A percentile compares a stretch with the other conserved stretches of the same genome.
Evolutionary conservation across 1,284 basidiomycete genomes (phyloP).

Genomic region (Sparassis latifolia): DNA sequence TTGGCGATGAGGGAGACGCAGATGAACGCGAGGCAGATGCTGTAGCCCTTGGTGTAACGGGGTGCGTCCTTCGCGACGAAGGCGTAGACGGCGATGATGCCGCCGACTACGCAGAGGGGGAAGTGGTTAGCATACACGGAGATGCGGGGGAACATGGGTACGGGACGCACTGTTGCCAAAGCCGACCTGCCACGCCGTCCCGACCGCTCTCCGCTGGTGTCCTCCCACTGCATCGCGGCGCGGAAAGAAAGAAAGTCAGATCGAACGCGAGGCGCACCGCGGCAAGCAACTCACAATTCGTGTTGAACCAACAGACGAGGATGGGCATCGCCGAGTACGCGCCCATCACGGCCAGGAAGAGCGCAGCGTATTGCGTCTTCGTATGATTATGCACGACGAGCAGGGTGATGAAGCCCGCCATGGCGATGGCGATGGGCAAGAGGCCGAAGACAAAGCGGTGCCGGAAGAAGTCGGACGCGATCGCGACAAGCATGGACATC

Average conservation of each 20-base stretch:
- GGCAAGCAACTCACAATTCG: slow-evolving; percentile 18
- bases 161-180: slow-evolving; percentile 22
- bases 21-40: slow-evolving; percentile 24
- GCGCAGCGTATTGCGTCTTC: slow-evolving; percentile 25
- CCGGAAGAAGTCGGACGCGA: slow-evolving; percentile 19
- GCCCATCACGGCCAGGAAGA: slow-evolving; percentile 26
- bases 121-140: too few relatives aligned
- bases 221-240: slow-evolving; percentile 18
- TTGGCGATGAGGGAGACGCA: slow-evolving; percentile 20
- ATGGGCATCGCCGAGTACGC: slow-evolving; percentile 26
- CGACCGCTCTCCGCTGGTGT: slow-evolving; percentile 22
- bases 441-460: slow-evolving; percentile 25
- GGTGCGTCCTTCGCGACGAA: slow-evolving; percentile 27
- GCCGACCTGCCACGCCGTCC: slow-evolving; percentile 25
- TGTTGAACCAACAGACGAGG: slow-evolving; percentile 28
- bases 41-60: slow-evolving; percentile 24
- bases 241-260: background rate
- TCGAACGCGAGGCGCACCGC: background rate
- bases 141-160: too few relatives aligned
- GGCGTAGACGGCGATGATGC: slow-evolving; percentile 25
- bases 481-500: slow-evolving; percentile 23
- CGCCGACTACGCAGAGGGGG: slow-evolving; percentile 16
- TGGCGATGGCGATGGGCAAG: slow-evolving; percentile 15
- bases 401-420: slow-evolving; percentile 24
- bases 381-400: slow-evolving; percentile 22